phyloP scores from a whole-genome alignment of 2,329 filamentous ascomycete species.

The Aspergillus niger region DNA sequence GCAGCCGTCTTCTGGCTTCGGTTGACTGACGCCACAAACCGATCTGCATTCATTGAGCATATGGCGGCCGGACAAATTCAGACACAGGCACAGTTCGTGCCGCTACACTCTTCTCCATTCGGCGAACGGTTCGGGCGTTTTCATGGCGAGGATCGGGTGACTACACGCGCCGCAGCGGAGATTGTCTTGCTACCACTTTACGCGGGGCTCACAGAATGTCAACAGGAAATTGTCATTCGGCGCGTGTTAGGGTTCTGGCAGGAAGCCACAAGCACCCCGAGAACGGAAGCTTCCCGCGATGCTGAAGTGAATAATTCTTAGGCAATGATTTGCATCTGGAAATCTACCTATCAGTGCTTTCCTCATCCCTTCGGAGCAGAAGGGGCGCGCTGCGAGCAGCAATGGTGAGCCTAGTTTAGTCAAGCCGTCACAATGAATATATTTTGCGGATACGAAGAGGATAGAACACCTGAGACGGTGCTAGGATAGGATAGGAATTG shows the following conservation, averaged over 20 bases:
- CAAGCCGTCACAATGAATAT: no score
- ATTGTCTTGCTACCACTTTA: not conserved
- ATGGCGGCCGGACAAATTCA: not conserved
- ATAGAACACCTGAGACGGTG: rapidly evolving
- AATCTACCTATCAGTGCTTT: no score
- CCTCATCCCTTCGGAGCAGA: no score
- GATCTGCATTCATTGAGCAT: not conserved
- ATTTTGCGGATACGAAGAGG: no score
- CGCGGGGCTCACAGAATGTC: not conserved
- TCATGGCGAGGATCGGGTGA: slow-evolving; percentile 3
- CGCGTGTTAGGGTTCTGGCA: not conserved
- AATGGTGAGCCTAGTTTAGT: no score
- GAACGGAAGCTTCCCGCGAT: no score
- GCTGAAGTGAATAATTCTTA: not conserved
- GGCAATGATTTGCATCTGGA: rapidly evolving
- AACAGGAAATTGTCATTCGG: not conserved
- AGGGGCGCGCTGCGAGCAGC: no score
- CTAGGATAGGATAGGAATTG: no score
- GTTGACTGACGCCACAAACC: not conserved
- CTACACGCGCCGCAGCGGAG: not conserved
- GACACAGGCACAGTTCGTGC: slow-evolving; percentile 11
- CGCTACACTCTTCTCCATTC: slow-evolving; percentile 4
- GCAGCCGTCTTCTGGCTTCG: slow-evolving; percentile 11
- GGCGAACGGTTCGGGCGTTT: slow-evolving; percentile 3
- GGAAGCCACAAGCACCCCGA: not conserved